phyloP scores from a whole-genome alignment of 768 basidiomycete genomes.

The Peribolospora kevripleyi region DNA sequence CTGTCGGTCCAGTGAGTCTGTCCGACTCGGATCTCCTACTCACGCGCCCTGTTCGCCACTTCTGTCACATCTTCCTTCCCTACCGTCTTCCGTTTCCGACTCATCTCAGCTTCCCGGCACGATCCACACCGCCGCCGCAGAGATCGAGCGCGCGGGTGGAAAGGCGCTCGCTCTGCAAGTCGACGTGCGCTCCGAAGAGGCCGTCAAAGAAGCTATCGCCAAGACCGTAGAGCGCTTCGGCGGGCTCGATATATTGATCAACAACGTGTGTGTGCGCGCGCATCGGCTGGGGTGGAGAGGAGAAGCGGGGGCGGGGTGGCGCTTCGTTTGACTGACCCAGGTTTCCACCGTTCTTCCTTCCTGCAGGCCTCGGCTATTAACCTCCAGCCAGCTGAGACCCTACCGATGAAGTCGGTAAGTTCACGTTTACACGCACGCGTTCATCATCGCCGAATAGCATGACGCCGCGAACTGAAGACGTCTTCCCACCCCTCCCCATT shows the following conservation, averaged over 20 bases:
- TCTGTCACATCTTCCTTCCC: too few species aligned
- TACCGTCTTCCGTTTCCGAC: too few species aligned
- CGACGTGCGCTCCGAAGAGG: background rate
- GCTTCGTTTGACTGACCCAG: background rate
- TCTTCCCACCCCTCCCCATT: too few species aligned
- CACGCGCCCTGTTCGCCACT: too few species aligned
- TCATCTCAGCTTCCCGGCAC: background rate
- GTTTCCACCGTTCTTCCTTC: background rate
- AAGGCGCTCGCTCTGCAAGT: slow-evolving; percentile 1
- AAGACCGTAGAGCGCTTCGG: background rate
- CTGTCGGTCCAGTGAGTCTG: too few species aligned
- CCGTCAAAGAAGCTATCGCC: background rate
- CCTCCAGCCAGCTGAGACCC: background rate
- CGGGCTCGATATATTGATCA: slow-evolving; percentile 4
- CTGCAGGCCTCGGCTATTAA: slow-evolving; percentile 1
- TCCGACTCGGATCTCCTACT: too few species aligned
- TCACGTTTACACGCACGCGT: too few species aligned
- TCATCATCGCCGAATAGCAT: too few species aligned
- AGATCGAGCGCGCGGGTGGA: background rate
- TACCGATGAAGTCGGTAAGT: background rate
- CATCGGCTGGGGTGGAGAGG: too few species aligned
- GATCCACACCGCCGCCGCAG: slow-evolving; percentile 3
- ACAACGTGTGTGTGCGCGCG: background rate
- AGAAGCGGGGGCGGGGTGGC: too few species aligned
- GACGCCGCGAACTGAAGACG: too few species aligned